phyloP scores from a whole-genome alignment of 169 alveolate species.

The Perkinsus olseni region DNA sequence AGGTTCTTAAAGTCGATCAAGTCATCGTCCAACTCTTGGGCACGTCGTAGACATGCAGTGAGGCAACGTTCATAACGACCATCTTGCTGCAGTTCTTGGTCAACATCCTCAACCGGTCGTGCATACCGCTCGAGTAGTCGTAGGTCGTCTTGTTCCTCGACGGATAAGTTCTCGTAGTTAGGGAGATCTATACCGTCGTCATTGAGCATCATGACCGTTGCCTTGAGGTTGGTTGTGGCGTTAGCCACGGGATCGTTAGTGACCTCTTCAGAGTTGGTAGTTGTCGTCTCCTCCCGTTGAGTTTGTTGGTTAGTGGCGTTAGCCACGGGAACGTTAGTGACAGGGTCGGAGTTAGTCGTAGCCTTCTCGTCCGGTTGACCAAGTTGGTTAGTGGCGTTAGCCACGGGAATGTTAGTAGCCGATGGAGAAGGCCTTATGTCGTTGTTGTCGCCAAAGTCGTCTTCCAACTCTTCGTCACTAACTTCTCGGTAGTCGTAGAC shows the following conservation, averaged over 20 bases:
- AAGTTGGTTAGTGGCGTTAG: background rate
- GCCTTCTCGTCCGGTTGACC: background rate
- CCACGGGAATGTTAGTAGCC: background rate
- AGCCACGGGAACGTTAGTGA: background rate
- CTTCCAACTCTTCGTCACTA: background rate
- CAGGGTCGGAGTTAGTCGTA: background rate
- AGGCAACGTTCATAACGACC: background rate
- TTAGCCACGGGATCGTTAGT: background rate
- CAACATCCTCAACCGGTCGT: background rate
- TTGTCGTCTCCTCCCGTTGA: no score
- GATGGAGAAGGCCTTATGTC: background rate
- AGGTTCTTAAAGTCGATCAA: background rate
- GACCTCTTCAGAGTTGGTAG: background rate
- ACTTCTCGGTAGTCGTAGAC: background rate
- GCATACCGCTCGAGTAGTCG: background rate
- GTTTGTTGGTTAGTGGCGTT: background rate
- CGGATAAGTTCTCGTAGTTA: background rate
- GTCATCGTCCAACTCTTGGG: background rate
- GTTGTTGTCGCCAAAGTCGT: no score
- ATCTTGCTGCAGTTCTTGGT: background rate
- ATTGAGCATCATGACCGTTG: background rate
- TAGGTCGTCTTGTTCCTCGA: background rate
- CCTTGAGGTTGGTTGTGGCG: background rate
- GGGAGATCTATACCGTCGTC: background rate
- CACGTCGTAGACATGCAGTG: background rate